These are phyloP conservation scores for Leccinum truebloodii DNA, from an alignment of 768 basidiomycete species.

Conservation along the genomic window DNA sequence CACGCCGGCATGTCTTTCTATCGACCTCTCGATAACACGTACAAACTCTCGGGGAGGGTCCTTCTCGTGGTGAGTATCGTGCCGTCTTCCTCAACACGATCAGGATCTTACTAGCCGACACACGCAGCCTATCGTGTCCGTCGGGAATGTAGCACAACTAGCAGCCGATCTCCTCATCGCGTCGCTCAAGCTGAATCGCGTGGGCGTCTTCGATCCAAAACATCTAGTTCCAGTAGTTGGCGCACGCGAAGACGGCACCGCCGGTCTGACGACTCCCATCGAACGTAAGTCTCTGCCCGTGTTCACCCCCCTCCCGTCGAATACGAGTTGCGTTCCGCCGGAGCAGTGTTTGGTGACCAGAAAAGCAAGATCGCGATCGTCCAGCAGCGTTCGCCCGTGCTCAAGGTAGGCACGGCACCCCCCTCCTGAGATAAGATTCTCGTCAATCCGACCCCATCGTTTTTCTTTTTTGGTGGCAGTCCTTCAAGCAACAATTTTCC, in stretches of 20 bases:
- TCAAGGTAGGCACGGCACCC: conserved; percentile 53
- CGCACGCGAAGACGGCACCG: conserved; percentile 58
- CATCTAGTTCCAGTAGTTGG: conserved; percentile 74
- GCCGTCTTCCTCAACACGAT: background rate
- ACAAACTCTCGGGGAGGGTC: conserved; percentile 31
- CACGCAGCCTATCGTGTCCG: conserved; percentile 53
- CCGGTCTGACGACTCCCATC: conserved; percentile 69
- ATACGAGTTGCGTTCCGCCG: background rate
- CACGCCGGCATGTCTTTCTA: conserved; percentile 34
- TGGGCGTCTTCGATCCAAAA: conserved; percentile 64
- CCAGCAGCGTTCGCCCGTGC: conserved; percentile 77
- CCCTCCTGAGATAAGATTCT: background rate
- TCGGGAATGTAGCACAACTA: conserved; percentile 80
- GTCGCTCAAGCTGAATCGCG: conserved; percentile 55
- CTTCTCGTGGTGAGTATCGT: conserved; percentile 31
- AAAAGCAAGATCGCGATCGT: conserved; percentile 55
- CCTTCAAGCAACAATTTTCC: conserved; percentile 68
- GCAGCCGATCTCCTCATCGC: conserved; percentile 73
- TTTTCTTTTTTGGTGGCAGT: conserved; percentile 37
- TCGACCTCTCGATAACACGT: conserved; percentile 23
- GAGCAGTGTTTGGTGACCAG: conserved; percentile 62
- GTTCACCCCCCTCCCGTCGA: background rate
- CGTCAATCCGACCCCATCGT: background rate
- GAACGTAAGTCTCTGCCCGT: conserved; percentile 54
- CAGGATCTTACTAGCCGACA: background rate